A percentile compares a stretch with the other conserved stretches of the same genome.
Evolutionary conservation across 768 basidiomycete species (phyloP).

Genomic region (Rhizopogon sp.): DNA sequence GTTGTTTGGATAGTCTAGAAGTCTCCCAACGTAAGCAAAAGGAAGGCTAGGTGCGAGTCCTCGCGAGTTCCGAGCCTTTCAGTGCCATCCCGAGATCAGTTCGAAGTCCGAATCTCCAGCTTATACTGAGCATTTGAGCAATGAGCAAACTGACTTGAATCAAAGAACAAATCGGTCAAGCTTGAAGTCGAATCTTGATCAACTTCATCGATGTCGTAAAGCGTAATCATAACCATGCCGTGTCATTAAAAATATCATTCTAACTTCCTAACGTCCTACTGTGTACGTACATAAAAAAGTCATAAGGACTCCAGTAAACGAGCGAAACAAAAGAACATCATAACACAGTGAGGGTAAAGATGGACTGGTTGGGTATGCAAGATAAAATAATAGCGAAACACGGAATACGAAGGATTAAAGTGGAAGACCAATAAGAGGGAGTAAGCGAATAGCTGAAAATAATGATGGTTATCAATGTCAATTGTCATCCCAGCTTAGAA

Average conservation of each 20-base stretch:
- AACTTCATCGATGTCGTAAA: neutral
- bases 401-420: neutral
- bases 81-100: too few relatives aligned
- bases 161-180: too few relatives aligned
- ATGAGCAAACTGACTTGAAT: too few relatives aligned
- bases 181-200: neutral
- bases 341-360: neutral
- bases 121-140: too few relatives aligned
- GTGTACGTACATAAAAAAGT: conserved; percentile 4
- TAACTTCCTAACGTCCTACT: conserved; percentile 4
- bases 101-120: too few relatives aligned
- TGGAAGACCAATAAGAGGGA: neutral
- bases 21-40: too few relatives aligned
- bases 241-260: conserved; percentile 5
- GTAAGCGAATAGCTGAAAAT: neutral
- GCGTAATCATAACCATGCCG: neutral
- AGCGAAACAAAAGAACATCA: neutral
- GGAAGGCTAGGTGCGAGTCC: too few relatives aligned
- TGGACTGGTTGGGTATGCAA: neutral
- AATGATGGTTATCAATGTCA: neutral
- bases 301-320: conserved; percentile 1
- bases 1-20: too few relatives aligned
- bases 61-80: too few relatives aligned
- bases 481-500: neutral
- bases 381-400: neutral